These are phyloP conservation scores for Lactifluus rugatus DNA, from an alignment of 768 basidiomycete species.

Conservation along the genomic window DNA sequence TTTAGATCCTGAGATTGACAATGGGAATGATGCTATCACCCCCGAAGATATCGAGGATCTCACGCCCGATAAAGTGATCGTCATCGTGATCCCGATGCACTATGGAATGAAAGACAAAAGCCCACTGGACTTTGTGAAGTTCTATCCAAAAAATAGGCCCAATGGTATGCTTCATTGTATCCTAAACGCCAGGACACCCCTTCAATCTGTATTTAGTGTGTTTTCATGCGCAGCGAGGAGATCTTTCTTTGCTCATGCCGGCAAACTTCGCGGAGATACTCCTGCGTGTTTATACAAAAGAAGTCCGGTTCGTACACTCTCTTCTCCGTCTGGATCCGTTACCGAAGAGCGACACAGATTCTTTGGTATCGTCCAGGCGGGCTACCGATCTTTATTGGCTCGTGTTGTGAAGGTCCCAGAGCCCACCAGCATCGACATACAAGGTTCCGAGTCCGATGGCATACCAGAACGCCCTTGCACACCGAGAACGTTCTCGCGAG, in stretches of 20 bases:
- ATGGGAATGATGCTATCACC: conserved; percentile 13
- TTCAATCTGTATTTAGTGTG: conserved; percentile 29
- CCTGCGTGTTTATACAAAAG: conserved; percentile 60
- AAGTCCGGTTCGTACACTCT: conserved; percentile 29
- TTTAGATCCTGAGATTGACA: not conserved
- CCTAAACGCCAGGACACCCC: not conserved
- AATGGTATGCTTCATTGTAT: conserved; percentile 32
- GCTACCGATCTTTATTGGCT: conserved; percentile 42
- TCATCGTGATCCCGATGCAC: conserved; percentile 58
- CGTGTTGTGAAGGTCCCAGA: not conserved
- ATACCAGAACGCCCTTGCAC: conserved; percentile 9
- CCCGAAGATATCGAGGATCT: conserved; percentile 30
- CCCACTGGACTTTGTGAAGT: conserved; percentile 59
- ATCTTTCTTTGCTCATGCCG: conserved; percentile 60
- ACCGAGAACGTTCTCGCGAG: conserved; percentile 5
- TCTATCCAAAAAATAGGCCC: conserved; percentile 60
- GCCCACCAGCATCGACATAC: conserved; percentile 11
- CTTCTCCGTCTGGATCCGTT: not conserved
- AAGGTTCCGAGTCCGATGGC: conserved; percentile 11
- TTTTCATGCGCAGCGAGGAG: conserved; percentile 38
- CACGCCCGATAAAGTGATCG: conserved; percentile 44
- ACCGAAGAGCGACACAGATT: conserved; percentile 28
- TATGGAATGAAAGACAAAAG: conserved; percentile 66
- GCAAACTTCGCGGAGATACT: conserved; percentile 57
- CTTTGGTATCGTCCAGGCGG: conserved; percentile 56